phyloP scores from a whole-genome alignment of 208 protist genomes.

The Tritrichomonas musculus region DNA sequence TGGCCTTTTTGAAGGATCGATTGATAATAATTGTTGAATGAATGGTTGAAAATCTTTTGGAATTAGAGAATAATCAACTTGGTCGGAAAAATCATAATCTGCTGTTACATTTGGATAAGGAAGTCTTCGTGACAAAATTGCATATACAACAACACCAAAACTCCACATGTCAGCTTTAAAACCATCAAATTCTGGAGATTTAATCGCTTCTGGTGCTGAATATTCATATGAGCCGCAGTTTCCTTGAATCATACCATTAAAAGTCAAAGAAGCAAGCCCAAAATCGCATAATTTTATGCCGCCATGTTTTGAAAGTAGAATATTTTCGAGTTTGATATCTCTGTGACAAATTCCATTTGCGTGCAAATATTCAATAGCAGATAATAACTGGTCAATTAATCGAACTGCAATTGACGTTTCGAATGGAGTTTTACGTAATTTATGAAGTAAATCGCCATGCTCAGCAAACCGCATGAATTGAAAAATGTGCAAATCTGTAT shows the following conservation, averaged over 20 bases:
- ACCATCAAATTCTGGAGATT: not conserved
- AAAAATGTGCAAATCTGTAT: not conserved
- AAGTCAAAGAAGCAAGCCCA: not conserved
- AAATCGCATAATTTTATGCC: not conserved
- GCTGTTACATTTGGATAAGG: not conserved
- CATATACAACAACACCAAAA: not conserved
- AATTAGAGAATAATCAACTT: too few relatives aligned
- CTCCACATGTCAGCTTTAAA: not conserved
- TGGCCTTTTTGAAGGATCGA: too few relatives aligned
- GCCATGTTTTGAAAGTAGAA: not conserved
- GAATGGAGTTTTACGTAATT: not conserved
- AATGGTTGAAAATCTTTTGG: too few relatives aligned
- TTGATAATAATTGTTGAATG: too few relatives aligned
- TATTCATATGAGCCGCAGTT: constrained; percentile 12
- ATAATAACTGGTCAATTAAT: not conserved
- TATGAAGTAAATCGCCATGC: not conserved
- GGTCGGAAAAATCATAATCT: too few relatives aligned
- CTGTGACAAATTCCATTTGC: not conserved
- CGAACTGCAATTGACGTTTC: not conserved
- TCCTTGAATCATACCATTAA: not conserved
- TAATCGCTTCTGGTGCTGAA: not conserved
- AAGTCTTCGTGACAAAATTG: not conserved
- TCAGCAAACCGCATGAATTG: constrained; percentile 27
- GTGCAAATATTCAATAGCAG: not conserved
- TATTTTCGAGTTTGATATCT: constrained; percentile 15